Evolutionary conservation across 306 rosid genomes (phyloP).

Genomic region (Prunus fruticosa): DNA sequence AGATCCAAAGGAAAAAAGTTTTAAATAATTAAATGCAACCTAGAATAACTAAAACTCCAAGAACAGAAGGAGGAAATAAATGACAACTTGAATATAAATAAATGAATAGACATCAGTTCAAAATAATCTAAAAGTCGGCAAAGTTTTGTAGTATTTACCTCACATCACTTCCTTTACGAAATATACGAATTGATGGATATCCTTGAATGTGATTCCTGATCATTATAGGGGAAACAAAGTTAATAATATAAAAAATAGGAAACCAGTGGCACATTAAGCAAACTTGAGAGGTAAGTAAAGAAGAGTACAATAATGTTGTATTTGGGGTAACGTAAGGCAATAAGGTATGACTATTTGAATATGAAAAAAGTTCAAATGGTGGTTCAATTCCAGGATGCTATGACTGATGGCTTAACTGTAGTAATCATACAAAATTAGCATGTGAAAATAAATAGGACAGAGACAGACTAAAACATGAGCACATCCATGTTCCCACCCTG

Average conservation of each 20-base stretch:
- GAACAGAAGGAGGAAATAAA: too few species aligned
- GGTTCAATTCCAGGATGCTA: neutral
- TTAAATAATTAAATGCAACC: neutral
- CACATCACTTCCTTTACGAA: constrained; percentile 90
- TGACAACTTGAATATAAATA: neutral
- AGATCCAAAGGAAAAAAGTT: neutral
- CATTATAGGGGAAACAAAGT: constrained; percentile 19
- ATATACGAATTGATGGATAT: constrained; percentile 95
- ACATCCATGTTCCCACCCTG: neutral
- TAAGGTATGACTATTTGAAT: neutral
- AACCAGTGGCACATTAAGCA: constrained; percentile 21
- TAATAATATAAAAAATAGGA: constrained; percentile 16
- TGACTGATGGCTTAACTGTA: neutral
- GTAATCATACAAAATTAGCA: neutral
- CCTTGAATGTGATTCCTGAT: constrained; percentile 97
- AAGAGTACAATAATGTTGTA: neutral
- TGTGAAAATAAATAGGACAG: neutral
- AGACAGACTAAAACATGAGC: neutral
- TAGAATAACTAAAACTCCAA: neutral
- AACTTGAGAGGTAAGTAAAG: neutral
- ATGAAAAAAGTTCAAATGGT: neutral
- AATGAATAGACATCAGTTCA: neutral
- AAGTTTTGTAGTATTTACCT: constrained; percentile 47
- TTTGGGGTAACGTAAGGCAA: neutral
- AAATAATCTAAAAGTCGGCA: neutral